A percentile compares a stretch with the other conserved stretches of the same genome.
Conservation (phyloP, 129 eudicot genomes). For the Ambrosia trifida region DNA sequence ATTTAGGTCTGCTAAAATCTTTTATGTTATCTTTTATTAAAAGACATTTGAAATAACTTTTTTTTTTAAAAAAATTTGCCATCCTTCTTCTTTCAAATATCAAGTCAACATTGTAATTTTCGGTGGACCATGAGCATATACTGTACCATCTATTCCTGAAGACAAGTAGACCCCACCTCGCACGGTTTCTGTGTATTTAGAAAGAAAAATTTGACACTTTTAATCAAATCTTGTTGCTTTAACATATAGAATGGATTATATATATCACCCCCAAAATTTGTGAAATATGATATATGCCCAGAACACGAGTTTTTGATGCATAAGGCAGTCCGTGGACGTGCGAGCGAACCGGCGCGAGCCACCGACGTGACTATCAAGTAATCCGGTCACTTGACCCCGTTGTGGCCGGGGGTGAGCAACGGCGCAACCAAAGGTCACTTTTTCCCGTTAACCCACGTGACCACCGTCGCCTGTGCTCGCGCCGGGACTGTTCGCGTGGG, state of each 20-base stretch:
- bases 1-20: background rate
- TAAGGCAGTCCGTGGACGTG: no score
- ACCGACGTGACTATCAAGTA: no score
- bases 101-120: conserved; percentile 6
- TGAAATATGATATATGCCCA: background rate
- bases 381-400: no score
- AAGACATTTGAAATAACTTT: background rate
- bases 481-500: no score
- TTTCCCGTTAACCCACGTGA: no score
- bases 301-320: background rate
- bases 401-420: no score
- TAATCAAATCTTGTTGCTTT: background rate
- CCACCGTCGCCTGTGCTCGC: no score
- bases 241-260: background rate
- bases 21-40: background rate
- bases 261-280: background rate
- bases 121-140: background rate
- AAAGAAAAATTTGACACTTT: background rate
- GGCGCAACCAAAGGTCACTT: no score
- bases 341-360: no score
- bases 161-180: background rate
- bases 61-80: background rate
- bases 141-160: background rate
- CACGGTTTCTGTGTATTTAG: background rate
- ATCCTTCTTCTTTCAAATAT: background rate